These are phyloP conservation scores for Cadophora malorum DNA, from an alignment of 2,329 filamentous ascomycete species.

Conservation along the genomic window DNA sequence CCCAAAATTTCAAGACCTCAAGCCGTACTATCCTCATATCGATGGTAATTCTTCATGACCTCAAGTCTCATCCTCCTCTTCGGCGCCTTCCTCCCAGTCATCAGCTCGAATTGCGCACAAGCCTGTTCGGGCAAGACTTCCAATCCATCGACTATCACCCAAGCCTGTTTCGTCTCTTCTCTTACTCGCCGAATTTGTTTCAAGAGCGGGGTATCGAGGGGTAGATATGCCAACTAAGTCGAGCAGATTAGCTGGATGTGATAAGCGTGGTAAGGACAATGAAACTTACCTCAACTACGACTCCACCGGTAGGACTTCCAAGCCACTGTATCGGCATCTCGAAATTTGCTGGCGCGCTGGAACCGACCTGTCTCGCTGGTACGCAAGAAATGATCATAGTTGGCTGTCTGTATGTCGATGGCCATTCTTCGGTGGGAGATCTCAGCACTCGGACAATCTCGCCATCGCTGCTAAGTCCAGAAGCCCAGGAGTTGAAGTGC, in stretches of 20 bases:
- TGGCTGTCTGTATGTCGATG: constrained; percentile 64
- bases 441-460: constrained; percentile 56
- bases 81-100: constrained; percentile 76
- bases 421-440: constrained; percentile 68
- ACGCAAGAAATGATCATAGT: constrained; percentile 81
- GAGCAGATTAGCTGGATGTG: constrained; percentile 12
- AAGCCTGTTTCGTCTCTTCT: constrained; percentile 61
- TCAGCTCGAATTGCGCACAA: constrained; percentile 82
- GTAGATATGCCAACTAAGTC: constrained; percentile 68
- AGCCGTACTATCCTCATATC: constrained; percentile 35
- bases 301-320: constrained; percentile 74
- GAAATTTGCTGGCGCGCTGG: constrained; percentile 71
- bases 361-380: constrained; percentile 70
- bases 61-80: constrained; percentile 68
- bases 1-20: not conserved
- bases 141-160: constrained; percentile 78
- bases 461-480: constrained; percentile 40
- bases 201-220: constrained; percentile 73
- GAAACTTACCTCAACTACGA: constrained; percentile 65
- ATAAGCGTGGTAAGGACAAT: not conserved
- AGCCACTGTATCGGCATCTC: constrained; percentile 74
- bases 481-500: constrained; percentile 66
- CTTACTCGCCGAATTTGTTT: constrained; percentile 62
- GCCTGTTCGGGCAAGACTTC: constrained; percentile 81
- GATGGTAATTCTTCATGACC: constrained; percentile 41